Evolutionary conservation across 441 rosid species (phyloP).

Genomic region (Syzygium malaccense): DNA sequence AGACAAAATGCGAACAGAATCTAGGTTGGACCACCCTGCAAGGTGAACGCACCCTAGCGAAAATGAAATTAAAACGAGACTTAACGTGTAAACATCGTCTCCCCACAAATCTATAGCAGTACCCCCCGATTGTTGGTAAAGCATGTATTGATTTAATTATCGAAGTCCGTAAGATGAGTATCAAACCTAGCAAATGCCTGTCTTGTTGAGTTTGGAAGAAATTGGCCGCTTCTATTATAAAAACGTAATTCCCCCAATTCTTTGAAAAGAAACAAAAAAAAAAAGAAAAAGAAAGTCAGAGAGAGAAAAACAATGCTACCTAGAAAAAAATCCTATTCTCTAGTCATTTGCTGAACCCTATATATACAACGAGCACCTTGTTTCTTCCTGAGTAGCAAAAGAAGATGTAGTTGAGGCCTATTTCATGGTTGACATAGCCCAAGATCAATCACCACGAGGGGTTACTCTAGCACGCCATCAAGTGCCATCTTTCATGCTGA

Average conservation of each 20-base stretch:
- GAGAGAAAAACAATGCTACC: background rate
- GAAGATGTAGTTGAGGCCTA: background rate
- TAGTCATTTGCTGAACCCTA: background rate
- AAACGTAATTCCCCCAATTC: background rate
- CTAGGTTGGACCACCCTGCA: background rate
- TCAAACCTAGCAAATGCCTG: background rate
- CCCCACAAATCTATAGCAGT: background rate
- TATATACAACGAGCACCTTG: background rate
- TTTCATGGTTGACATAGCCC: background rate
- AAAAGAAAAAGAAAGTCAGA: background rate
- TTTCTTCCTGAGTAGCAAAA: background rate
- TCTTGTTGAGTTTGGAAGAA: background rate
- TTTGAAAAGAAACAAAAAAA: background rate
- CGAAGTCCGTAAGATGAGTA: background rate
- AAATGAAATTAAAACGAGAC: background rate
- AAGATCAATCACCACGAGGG: background rate
- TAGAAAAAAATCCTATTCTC: background rate
- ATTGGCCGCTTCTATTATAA: background rate
- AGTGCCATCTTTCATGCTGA: slow-evolving; percentile 64
- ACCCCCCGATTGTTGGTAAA: background rate
- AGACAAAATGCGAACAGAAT: background rate
- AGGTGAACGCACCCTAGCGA: background rate
- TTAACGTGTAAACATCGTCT: background rate
- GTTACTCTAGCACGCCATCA: slow-evolving; percentile 13
- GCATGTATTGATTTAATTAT: background rate